phyloP scores from a whole-genome alignment of 176 grass and related monocot species.

The Elymus sibiricus region DNA sequence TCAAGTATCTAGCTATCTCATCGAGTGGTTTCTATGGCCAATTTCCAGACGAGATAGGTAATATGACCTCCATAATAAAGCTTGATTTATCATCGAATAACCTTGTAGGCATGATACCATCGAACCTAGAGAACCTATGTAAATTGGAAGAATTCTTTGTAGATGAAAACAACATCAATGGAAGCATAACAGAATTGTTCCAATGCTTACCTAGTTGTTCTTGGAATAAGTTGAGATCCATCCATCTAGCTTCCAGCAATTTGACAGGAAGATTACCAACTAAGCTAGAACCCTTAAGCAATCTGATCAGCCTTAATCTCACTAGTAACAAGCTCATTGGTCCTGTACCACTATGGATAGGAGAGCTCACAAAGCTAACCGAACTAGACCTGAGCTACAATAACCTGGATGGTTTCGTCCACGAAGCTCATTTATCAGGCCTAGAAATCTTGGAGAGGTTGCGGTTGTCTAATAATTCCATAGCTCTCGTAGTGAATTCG shows the following conservation, averaged over 20 bases:
- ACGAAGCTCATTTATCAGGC: constrained; percentile 18
- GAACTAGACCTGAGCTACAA: background rate
- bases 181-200: background rate
- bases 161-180: background rate
- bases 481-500: background rate
- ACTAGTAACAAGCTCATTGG: background rate
- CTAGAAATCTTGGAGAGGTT: background rate
- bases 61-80: background rate
- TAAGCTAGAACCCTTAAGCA: background rate
- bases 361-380: background rate
- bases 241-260: background rate
- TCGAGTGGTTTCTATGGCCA: accelerated
- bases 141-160: background rate
- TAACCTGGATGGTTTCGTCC: background rate
- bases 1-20: background rate
- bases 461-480: background rate
- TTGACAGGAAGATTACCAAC: background rate
- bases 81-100: background rate
- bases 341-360: background rate
- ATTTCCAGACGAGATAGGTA: background rate
- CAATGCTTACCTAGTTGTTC: background rate
- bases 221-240: background rate
- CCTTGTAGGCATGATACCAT: background rate
- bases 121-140: background rate
- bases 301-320: background rate